Evolutionary conservation across 2,329 filamentous ascomycete species (phyloP).

Genomic region (Pleurostoma richardsiae): DNA sequence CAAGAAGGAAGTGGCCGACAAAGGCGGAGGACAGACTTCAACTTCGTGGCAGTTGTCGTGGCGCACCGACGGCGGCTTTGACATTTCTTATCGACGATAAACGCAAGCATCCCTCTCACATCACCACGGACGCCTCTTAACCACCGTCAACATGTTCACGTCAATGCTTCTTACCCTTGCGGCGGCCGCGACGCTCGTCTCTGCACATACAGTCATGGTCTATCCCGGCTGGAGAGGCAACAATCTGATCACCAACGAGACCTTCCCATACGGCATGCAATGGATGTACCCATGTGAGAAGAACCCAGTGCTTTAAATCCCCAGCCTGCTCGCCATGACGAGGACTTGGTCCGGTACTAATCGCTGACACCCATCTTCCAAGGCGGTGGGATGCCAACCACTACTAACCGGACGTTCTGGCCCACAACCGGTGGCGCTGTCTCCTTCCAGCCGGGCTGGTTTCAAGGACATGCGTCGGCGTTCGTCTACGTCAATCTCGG

Average conservation of each 20-base stretch:
- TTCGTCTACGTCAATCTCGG: conserved; percentile 90
- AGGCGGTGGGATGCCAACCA: conserved; percentile 80
- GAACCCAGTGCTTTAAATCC: conserved; percentile 24
- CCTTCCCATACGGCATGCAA: conserved; percentile 85
- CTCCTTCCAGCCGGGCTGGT: conserved; percentile 92
- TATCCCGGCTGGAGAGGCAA: conserved; percentile 87
- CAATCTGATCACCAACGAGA: conserved; percentile 74
- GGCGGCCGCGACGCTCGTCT: conserved; percentile 40
- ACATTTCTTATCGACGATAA: too few relatives aligned
- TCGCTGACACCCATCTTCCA: neutral
- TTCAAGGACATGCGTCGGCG: conserved; percentile 78
- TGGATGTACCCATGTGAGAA: conserved; percentile 86
- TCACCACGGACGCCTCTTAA: conserved; percentile 2
- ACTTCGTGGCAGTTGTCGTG: too few relatives aligned
- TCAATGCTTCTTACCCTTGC: conserved; percentile 38
- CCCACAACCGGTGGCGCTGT: conserved; percentile 82
- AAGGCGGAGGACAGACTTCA: too few relatives aligned
- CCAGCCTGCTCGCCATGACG: neutral
- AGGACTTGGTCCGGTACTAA: neutral
- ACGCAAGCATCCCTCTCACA: neutral
- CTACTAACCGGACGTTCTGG: conserved; percentile 87
- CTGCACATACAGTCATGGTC: conserved; percentile 76
- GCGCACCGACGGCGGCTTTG: too few relatives aligned
- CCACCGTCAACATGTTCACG: conserved; percentile 34
- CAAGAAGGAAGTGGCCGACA: too few relatives aligned